Evolutionary conservation across 441 rosid species (phyloP), one percentile per base, ranked within the genome.

Genomic region (Corymbia calophylla): DNA sequence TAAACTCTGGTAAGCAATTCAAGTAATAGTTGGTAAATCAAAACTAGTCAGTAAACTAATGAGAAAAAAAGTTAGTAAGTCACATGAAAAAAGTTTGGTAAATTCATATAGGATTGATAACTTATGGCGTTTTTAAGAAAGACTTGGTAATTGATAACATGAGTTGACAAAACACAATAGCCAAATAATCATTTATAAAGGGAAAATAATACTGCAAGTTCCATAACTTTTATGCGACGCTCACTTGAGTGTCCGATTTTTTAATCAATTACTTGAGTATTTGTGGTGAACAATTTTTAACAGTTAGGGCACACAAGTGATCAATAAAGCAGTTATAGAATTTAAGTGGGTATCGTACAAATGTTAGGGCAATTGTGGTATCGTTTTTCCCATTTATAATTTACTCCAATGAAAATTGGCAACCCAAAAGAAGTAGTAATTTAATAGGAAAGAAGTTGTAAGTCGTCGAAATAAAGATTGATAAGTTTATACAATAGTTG

Each of bases 281-380:
- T 66, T 31, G 39, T 16, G 6, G 39, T 16, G 3, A 66, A 66
- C 31, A n/a, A 66, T 31, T 16, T 66, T 31, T 66, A 66, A n/a
- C 0, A 31, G 11, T 31, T 8, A 66, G 3, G 2, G 4, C 31
- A 66, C 39, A 7, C 5, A 31, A 31, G 11, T 31, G 48, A 35
- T 35, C 39, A 9, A 70, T 70, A 17, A 19, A 35, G 18, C 9
- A 32, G 27, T 70, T 5, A 11, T 10, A 19, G 35, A 19, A 21
- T 25, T 70, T 4, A 70, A 70, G 81, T 35, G 10, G 39, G 16
- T 4, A 70, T 1, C 3, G 2, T 70, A 70, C 7, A 21, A 70
- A 32, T 32, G 25, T 9, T 31, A 70, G 44, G 27, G 15, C 48
- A 70, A 10, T 35, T 19, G 25, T 19, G 4, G 21, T 11, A 70